A percentile compares a stretch with the other conserved stretches of the same genome.
Conservation (phyloP, 805 yeast species). For the Ogataea trehaloabstinens region DNA sequence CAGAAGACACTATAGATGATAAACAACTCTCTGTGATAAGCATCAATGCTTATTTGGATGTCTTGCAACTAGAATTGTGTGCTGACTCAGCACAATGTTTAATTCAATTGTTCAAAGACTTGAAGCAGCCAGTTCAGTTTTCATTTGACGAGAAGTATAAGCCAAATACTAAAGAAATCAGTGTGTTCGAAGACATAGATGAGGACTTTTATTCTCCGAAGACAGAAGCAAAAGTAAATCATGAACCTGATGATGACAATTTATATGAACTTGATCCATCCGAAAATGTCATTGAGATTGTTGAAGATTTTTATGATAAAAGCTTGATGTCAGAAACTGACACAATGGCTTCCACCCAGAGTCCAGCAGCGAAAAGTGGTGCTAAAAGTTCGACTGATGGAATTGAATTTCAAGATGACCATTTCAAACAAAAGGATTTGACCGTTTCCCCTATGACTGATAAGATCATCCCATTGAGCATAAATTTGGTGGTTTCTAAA, state of each 20-base stretch:
- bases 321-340: constrained; percentile 15
- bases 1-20: neutral
- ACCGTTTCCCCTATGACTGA: constrained; percentile 2
- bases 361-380: constrained; percentile 5
- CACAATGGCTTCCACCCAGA: constrained; percentile 8
- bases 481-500: constrained; percentile 37
- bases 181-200: constrained; percentile 43
- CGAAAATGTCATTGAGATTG: constrained; percentile 19
- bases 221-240: neutral
- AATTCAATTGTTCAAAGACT: constrained; percentile 62
- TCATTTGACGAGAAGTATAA: constrained; percentile 60
- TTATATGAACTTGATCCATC: neutral
- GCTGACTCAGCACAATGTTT: constrained; percentile 83
- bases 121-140: constrained; percentile 65
- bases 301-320: constrained; percentile 29
- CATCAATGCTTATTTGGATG: constrained; percentile 48
- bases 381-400: constrained; percentile 8
- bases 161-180: constrained; percentile 34
- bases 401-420: constrained; percentile 21
- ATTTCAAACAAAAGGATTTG: constrained; percentile 13
- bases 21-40: constrained; percentile 35
- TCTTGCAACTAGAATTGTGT: constrained; percentile 55
- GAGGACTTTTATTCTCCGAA: constrained; percentile 27
- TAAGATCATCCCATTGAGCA: constrained; percentile 27
- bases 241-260: neutral